These are phyloP conservation scores for Penicillium fuscoglaucum DNA, from an alignment of 2,329 filamentous ascomycete genomes.

Conservation along the genomic window DNA sequence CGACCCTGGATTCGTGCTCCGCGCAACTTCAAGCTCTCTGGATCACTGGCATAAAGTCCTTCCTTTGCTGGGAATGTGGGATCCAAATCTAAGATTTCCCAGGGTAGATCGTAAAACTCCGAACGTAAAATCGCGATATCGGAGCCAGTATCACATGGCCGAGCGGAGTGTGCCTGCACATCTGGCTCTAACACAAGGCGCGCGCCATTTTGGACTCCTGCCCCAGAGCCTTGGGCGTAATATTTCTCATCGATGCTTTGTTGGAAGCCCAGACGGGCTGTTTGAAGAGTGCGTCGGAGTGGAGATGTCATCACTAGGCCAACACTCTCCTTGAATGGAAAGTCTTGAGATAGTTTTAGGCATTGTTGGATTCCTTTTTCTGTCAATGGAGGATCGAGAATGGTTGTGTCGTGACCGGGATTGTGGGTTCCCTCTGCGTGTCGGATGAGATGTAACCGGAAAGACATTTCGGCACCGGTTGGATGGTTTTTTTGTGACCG, in stretches of 20 bases:
- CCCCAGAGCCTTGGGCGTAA: neutral
- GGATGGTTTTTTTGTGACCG: neutral
- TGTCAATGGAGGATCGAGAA: neutral
- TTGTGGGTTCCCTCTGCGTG: slow-evolving; percentile 4
- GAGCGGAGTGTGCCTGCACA: slow-evolving; percentile 15
- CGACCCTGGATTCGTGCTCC: neutral
- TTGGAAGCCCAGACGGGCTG: slow-evolving; percentile 9
- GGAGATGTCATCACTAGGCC: neutral
- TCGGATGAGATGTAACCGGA: slow-evolving; percentile 2
- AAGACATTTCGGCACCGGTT: neutral
- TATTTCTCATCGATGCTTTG: neutral
- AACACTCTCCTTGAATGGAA: neutral
- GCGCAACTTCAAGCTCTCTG: neutral
- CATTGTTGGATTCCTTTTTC: neutral
- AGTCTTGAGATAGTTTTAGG: neutral
- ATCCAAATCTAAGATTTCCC: slow-evolving; percentile 10
- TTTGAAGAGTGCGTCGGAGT: slow-evolving; percentile 5
- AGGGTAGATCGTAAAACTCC: slow-evolving; percentile 12
- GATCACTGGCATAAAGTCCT: slow-evolving; percentile 7
- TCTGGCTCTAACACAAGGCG: slow-evolving; percentile 10
- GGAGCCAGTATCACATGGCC: slow-evolving; percentile 18
- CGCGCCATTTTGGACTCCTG: slow-evolving; percentile 1
- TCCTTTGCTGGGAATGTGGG: slow-evolving; percentile 10
- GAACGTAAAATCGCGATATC: slow-evolving; percentile 5
- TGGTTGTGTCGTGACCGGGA: neutral